Evolutionary conservation across 108 stramenopile genomes (phyloP).

Genomic region (Chaetoceros muelleri): DNA sequence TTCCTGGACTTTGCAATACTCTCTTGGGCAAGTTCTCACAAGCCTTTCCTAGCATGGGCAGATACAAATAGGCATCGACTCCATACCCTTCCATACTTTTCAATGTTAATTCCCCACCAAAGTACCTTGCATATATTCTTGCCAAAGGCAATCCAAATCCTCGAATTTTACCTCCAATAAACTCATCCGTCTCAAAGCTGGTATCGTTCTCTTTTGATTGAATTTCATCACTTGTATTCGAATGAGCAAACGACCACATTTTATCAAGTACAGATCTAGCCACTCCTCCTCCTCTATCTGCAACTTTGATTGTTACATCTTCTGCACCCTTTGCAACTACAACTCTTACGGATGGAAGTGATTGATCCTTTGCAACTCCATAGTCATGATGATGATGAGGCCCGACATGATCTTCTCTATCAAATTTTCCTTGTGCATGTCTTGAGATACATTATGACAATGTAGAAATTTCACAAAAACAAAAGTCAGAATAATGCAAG

Average conservation of each 20-base stretch:
- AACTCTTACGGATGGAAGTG: conserved; percentile 72
- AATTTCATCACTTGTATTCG: conserved; percentile 55
- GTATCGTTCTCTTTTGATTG: conserved; percentile 21
- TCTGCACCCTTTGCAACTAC: conserved; percentile 94
- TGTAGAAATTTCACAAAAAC: conserved; percentile 5
- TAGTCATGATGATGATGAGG: conserved; percentile 15
- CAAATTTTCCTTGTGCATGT: conserved; percentile 16
- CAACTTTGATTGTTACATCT: conserved; percentile 97
- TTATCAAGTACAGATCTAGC: conserved; percentile 79
- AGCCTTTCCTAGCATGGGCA: conserved; percentile 73
- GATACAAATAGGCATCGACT: conserved; percentile 93
- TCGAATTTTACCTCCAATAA: conserved; percentile 42
- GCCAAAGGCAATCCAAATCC: conserved; percentile 96
- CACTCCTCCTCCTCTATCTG: conserved; percentile 95
- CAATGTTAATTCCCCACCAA: conserved; percentile 94
- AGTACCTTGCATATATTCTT: conserved; percentile 94
- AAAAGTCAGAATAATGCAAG: conserved; percentile 1
- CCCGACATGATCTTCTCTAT: conserved; percentile 31
- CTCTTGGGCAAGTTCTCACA: conserved; percentile 78
- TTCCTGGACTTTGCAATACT: conserved; percentile 66
- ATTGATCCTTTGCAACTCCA: conserved; percentile 33
- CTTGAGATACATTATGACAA: conserved; percentile 6
- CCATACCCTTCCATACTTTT: conserved; percentile 99
- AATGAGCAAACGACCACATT: conserved; percentile 95
- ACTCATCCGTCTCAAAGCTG: conserved; percentile 50